phyloP scores from a whole-genome alignment of 495 filamentous ascomycete species.

The Chaetomium cochliodes region DNA sequence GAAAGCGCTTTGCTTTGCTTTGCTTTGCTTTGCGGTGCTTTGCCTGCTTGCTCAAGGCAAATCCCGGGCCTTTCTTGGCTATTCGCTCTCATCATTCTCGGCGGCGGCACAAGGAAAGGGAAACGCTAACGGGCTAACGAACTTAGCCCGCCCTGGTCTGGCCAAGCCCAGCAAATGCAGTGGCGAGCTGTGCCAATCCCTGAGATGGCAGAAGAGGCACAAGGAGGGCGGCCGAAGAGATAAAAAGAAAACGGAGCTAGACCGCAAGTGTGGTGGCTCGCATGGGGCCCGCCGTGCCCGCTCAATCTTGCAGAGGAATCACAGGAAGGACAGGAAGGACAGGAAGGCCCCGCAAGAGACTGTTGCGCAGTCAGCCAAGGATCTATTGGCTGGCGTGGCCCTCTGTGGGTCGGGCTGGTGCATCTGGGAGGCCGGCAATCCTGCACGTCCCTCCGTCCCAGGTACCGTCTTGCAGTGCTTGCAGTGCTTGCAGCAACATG shows the following conservation, averaged over 20 bases:
- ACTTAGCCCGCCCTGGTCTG: not conserved
- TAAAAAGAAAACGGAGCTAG: constrained; percentile 13
- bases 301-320: not conserved
- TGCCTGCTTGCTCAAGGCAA: not conserved
- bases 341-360: not conserved
- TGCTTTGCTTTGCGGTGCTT: no score
- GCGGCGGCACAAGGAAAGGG: not conserved
- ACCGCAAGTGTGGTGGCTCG: not conserved
- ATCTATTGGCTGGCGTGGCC: constrained; percentile 12
- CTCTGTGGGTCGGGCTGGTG: constrained; percentile 9
- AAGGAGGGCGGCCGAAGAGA: not conserved
- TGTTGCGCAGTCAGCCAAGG: constrained; percentile 15
- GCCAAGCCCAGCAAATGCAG: not conserved
- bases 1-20: not conserved
- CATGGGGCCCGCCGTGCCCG: not conserved
- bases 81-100: not conserved
- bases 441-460: constrained; percentile 5
- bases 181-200: not conserved
- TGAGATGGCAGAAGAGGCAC: not conserved
- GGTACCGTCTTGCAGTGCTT: no score
- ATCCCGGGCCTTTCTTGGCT: not conserved
- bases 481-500: constrained; percentile 7
- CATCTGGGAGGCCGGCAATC: constrained; percentile 4
- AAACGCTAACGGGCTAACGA: not conserved
- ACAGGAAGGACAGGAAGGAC: not conserved